Evolutionary conservation across 768 basidiomycete genomes (phyloP), one percentile per base, ranked within the genome.

Genomic region (Rhizopogon roseolus): DNA sequence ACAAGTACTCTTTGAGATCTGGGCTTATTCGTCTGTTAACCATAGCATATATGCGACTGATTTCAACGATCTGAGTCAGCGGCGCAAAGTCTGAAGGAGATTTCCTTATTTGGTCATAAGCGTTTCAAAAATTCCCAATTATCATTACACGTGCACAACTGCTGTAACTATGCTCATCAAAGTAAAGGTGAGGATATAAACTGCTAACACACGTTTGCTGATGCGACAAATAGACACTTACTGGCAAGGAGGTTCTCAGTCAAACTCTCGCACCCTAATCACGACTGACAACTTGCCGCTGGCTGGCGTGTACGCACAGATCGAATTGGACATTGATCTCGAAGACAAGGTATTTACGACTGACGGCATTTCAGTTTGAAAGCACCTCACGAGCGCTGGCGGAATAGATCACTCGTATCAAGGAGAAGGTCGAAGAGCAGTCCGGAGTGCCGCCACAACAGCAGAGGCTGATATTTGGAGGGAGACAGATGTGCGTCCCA

Each of bases 361-460:
- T 16, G 19, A 17, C 28, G 14, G 36, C 7, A 27, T 1, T 2
- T 36, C 45, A 50, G 2, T n/a, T 22, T 5, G 17, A 10, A 27
- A n/a, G 25, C n/a, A 6, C 45, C 52, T 54, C 22, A 62, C 41
- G 17, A 54, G 7, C 41, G 41, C 38, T 22, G 42, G 27, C 48
- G 25, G 37, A 42, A 16, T 66, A 98, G 96, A 91, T 97, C 63
- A 77, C 83, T 41, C 84, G 90, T 61, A 93, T 98, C 73, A 98
- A 98, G 76, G 94, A 96, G 80, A 90, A 91, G 70, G 93, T 98
- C 10, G 96, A 98, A 70, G 95, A 98, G 76, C 95, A 98, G 73
- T 94, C 93, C 5, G 96, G 96, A 59, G 96, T 98, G 40, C 96
- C 96, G 19, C 96, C 96, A 56, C 90, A 78, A 38, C 96, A 98